Evolutionary conservation across 306 rosid species (phyloP), one percentile per base, ranked within the genome.

Genomic region (Luffa aegyptiaca): DNA sequence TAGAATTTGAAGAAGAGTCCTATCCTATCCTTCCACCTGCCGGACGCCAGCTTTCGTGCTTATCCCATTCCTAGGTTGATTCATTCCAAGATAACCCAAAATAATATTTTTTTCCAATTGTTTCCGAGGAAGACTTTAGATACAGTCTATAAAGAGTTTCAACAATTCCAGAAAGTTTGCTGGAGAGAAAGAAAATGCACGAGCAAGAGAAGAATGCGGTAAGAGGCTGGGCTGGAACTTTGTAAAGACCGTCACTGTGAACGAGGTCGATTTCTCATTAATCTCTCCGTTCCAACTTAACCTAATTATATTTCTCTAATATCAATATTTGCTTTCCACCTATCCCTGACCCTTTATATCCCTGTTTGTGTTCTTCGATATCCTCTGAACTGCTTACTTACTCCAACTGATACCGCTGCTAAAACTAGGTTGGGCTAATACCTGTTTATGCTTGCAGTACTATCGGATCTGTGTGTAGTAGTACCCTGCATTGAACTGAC

Each of bases 21-120:
- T 35, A 17, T 68, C 48, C 52, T 68, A 68, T 65, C 52, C 75
- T 41, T 68, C 75, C 33, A 69, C 35, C 52, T 6, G 75, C 75
- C 36, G 52, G 75, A 41, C 75, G 77, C 56, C 77, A 72, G 58
- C 77, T 46, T 72, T 71, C 55, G 53, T 71, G 18, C 57, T 71
- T 71, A 71, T 71, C 76, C 39, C 76, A 46, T 71, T 72, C 41
- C 77, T 72, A 72, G 77, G 77, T 72, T 72, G 58, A 72, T 72
- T 72, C 57, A 72, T 72, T 46, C 77, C 69, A 72, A 33, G 77
- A 72, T 72, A 46, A 21, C n/a, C 11, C 56, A 26, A 46, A 72
- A 45, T 13, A 45, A 3, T 72, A 21, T 46, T 5, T 71, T 35
- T 64, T 18, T n/a, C 33, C 26, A 62, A 31, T 62, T 62, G 26